phyloP scores from a whole-genome alignment of 441 rosid species.

The Mallotus japonicus region DNA sequence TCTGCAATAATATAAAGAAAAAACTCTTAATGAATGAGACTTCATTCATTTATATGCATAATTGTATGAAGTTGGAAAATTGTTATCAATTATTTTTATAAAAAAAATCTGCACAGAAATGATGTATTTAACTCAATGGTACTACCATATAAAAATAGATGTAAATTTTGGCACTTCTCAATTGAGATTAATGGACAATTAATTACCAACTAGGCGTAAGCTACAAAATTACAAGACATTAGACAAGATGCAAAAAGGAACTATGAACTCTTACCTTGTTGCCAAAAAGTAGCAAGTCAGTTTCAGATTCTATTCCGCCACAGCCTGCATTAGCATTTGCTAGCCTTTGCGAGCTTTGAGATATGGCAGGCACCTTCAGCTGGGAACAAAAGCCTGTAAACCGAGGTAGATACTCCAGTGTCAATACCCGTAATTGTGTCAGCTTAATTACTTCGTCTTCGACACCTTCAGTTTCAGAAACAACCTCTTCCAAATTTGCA shows the following conservation, averaged over 20 bases:
- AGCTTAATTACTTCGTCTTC: slow-evolving; percentile 11
- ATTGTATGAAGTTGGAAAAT: too few relatives aligned
- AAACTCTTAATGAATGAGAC: too few relatives aligned
- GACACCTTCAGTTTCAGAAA: neutral
- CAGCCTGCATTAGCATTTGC: neutral
- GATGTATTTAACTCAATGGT: too few relatives aligned
- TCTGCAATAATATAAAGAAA: neutral
- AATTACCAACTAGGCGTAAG: too few relatives aligned
- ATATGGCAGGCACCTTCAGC: neutral
- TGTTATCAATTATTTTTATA: too few relatives aligned
- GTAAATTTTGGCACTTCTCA: too few relatives aligned
- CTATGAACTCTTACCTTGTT: neutral
- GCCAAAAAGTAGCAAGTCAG: slow-evolving; percentile 3
- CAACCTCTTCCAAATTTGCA: slow-evolving; percentile 10
- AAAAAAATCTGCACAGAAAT: too few relatives aligned
- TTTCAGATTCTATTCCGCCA: neutral
- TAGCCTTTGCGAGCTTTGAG: neutral
- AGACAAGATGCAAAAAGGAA: too few relatives aligned
- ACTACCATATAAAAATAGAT: too few relatives aligned
- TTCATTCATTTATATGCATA: too few relatives aligned
- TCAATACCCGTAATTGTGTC: slow-evolving; percentile 3
- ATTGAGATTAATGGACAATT: too few relatives aligned
- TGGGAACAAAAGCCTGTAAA: slow-evolving; percentile 10
- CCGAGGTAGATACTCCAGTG: slow-evolving; percentile 11
- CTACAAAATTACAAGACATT: too few relatives aligned